Percentiles rank a stretch among this genome's conserved stretches.
These are phyloP conservation scores for Nicotiana obtusifolia DNA, from an alignment of 257 asterid genomes.

Conservation along the genomic window DNA sequence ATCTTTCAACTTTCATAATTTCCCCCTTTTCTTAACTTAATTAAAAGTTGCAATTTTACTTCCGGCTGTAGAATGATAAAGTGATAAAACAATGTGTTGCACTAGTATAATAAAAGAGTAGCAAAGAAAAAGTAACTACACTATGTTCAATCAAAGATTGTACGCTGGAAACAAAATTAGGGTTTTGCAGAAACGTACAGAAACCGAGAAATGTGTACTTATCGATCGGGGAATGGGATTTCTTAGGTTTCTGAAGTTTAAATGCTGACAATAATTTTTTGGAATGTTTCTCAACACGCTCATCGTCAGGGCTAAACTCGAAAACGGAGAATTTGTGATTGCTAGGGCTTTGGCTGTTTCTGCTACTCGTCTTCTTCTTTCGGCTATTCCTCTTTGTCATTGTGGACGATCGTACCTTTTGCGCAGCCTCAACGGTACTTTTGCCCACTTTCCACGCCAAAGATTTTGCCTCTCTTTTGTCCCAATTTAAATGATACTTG, in stretches of 20 bases:
- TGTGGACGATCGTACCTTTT: not conserved
- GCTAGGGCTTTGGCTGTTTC: constrained; percentile 13
- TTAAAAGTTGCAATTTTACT: not conserved
- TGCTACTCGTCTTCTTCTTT: not conserved
- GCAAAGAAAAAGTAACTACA: not conserved
- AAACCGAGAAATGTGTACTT: constrained; percentile 45
- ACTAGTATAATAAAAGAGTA: not conserved
- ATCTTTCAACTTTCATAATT: not conserved
- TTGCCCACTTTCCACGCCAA: too few species aligned
- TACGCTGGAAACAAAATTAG: not conserved
- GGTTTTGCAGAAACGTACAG: constrained; percentile 40
- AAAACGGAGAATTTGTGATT: constrained; percentile 31
- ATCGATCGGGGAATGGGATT: constrained; percentile 23
- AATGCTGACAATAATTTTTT: constrained; percentile 17
- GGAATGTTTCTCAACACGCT: constrained; percentile 31
- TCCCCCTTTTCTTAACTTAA: not conserved
- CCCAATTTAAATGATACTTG: too few species aligned
- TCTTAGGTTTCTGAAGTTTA: constrained; percentile 27
- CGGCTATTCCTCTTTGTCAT: constrained; percentile 23
- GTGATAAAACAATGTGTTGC: not conserved
- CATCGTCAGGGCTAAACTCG: constrained; percentile 49
- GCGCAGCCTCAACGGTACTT: too few species aligned
- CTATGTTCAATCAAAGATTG: not conserved
- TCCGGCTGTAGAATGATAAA: not conserved
- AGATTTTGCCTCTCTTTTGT: too few species aligned